Percentiles rank a stretch among this genome's conserved stretches.
phyloP scores from a whole-genome alignment of 306 rosid genomes.

The Vachellia collinsii region DNA sequence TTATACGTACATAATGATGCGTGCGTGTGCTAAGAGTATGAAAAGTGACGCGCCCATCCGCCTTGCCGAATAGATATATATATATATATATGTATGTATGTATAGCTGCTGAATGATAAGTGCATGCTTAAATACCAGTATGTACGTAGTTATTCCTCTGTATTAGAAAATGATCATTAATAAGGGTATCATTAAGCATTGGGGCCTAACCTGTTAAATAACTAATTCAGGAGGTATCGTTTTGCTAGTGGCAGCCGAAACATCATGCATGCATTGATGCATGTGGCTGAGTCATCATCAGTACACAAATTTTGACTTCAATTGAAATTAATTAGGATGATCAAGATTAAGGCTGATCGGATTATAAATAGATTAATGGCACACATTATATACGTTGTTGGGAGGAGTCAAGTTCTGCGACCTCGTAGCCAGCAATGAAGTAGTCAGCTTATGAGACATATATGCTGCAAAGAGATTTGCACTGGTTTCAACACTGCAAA shows the following conservation, averaged over 20 bases:
- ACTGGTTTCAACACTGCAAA: neutral
- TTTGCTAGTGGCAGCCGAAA: neutral
- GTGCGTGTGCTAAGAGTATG: too few relatives aligned
- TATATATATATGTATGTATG: too few relatives aligned
- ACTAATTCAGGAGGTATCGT: neutral
- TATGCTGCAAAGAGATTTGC: slow-evolving; percentile 22
- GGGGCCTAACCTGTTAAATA: neutral
- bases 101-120: too few relatives aligned
- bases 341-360: neutral
- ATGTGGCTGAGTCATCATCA: neutral
- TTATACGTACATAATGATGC: too few relatives aligned
- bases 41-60: too few relatives aligned
- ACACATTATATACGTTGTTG: neutral
- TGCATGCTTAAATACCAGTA: too few relatives aligned
- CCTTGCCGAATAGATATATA: too few relatives aligned
- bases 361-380: neutral
- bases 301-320: neutral
- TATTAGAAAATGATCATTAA: neutral
- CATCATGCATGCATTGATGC: neutral
- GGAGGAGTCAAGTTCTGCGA: slow-evolving; percentile 34
- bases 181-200: neutral
- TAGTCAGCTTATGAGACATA: slow-evolving; percentile 1
- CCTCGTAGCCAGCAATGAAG: neutral
- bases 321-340: neutral
- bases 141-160: too few relatives aligned